Conservation (phyloP, 345 rosid genomes). For the Toxicodendron radicans region DNA sequence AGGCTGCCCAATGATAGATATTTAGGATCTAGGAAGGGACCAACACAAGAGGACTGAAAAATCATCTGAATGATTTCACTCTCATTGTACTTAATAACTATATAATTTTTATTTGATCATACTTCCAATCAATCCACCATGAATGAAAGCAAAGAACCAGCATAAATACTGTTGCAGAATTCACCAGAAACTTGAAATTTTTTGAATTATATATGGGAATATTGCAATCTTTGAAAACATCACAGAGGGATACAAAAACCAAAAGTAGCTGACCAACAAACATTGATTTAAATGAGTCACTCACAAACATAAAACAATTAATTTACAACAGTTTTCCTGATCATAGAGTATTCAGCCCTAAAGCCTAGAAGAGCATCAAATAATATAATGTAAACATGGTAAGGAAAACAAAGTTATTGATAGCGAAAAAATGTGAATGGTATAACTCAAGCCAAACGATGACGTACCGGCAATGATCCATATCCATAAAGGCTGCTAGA, state of each 20-base stretch:
- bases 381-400: background rate
- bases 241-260: background rate
- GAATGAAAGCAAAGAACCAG: background rate
- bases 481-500: slow-evolving; percentile 72
- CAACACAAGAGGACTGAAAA: background rate
- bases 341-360: background rate
- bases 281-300: background rate
- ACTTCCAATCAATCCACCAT: background rate
- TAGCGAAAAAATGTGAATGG: background rate
- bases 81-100: background rate
- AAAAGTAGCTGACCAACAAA: background rate
- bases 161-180: background rate
- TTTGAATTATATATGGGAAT: background rate
- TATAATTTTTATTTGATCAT: background rate
- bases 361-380: background rate
- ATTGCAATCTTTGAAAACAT: background rate
- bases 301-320: background rate
- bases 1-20: background rate
- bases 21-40: background rate
- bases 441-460: background rate
- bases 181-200: background rate
- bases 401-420: background rate
- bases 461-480: slow-evolving; percentile 71
- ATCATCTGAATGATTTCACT: background rate
- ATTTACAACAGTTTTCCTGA: background rate